These are phyloP conservation scores for Bacidia rubella DNA, from an alignment of 495 filamentous ascomycete species.

Conservation along the genomic window DNA sequence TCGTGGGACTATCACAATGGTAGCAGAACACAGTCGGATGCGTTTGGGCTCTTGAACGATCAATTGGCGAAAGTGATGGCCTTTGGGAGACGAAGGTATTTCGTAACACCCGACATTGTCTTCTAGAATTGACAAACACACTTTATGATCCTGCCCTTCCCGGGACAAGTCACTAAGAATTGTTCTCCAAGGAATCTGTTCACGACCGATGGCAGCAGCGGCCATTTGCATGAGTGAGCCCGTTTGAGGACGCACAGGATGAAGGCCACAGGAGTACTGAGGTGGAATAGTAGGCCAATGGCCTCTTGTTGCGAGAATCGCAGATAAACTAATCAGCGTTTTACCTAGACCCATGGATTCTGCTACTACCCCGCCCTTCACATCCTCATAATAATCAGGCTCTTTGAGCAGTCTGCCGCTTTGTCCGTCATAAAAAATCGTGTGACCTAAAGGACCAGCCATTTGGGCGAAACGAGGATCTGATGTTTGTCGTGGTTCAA, in stretches of 20 bases:
- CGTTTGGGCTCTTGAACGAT: slow-evolving; percentile 30
- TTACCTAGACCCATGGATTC: slow-evolving; percentile 65
- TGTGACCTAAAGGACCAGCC: slow-evolving; percentile 42
- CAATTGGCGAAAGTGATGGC: slow-evolving; percentile 31
- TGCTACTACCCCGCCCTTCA: slow-evolving; percentile 63
- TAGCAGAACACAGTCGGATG: slow-evolving; percentile 52
- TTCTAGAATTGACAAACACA: slow-evolving; percentile 43
- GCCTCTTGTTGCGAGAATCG: slow-evolving; percentile 67
- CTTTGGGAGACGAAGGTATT: slow-evolving; percentile 34
- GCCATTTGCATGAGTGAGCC: slow-evolving; percentile 54
- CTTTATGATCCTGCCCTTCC: slow-evolving; percentile 26
- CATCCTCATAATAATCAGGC: slow-evolving; percentile 58
- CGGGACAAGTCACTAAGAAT: slow-evolving; percentile 34
- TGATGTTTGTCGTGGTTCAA: slow-evolving; percentile 44
- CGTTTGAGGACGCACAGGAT: slow-evolving; percentile 29
- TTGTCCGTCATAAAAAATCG: slow-evolving; percentile 62
- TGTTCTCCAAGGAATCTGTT: slow-evolving; percentile 55
- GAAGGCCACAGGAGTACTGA: slow-evolving; percentile 37
- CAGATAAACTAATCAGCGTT: slow-evolving; percentile 72
- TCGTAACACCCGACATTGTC: slow-evolving; percentile 39
- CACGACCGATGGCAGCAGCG: slow-evolving; percentile 49
- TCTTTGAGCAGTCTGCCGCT: slow-evolving; percentile 45
- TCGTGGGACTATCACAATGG: slow-evolving; percentile 41
- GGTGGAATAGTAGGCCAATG: slow-evolving; percentile 54
- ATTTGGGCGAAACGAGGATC: slow-evolving; percentile 58